Evolutionary conservation across 768 basidiomycete species (phyloP).

Genomic region (Pisolithus tinctorius): DNA sequence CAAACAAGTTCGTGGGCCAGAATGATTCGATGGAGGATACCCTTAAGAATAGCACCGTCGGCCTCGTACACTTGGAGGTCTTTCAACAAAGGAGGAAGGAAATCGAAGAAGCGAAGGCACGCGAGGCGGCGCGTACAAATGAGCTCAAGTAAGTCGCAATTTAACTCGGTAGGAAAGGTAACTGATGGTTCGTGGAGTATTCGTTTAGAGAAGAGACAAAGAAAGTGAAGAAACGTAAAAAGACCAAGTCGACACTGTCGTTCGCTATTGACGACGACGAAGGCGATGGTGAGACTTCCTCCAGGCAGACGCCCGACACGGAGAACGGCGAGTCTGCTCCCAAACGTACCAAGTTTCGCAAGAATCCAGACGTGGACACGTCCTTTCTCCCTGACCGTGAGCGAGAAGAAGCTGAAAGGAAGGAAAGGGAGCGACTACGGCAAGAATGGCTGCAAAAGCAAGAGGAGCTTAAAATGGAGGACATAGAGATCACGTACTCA

Average conservation of each 20-base stretch:
- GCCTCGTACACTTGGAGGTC: constrained; percentile 85
- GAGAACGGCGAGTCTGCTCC: constrained; percentile 39
- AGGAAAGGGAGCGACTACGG: constrained; percentile 81
- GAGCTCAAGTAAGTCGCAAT: constrained; percentile 74
- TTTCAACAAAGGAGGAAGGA: constrained; percentile 87
- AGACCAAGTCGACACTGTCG: constrained; percentile 82
- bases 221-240: constrained; percentile 91
- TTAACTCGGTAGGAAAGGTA: constrained; percentile 30
- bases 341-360: constrained; percentile 79
- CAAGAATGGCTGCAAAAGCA: constrained; percentile 81
- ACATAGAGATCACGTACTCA: constrained; percentile 90
- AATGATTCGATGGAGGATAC: constrained; percentile 93
- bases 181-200: constrained; percentile 77
- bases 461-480: constrained; percentile 60
- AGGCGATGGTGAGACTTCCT: constrained; percentile 36
- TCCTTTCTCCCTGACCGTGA: constrained; percentile 98
- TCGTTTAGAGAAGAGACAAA: constrained; percentile 81
- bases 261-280: constrained; percentile 86
- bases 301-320: constrained; percentile 32
- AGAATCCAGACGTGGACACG: constrained; percentile 96
- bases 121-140: constrained; percentile 79
- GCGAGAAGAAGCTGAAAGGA: constrained; percentile 87
- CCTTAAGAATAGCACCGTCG: constrained; percentile 86
- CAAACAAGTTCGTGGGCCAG: constrained; percentile 88
- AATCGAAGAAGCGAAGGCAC: constrained; percentile 84